Percentiles rank a stretch among this genome's conserved stretches.
phyloP scores from a whole-genome alignment of 2,329 filamentous ascomycete species.

The Stagonosporopsis tanaceti region DNA sequence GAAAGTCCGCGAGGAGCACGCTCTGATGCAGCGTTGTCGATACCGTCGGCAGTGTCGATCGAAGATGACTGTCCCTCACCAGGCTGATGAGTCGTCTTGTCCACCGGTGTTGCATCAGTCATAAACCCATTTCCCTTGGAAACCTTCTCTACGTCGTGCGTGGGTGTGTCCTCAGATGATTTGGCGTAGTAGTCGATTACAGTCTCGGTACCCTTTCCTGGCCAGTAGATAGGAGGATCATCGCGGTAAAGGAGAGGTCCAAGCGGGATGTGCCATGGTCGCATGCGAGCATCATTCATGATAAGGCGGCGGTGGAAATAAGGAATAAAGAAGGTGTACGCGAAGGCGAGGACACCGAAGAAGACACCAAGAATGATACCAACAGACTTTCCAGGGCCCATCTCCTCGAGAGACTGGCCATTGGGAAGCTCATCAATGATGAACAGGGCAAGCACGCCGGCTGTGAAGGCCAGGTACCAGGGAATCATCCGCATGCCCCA shows the following conservation, averaged over 20 bases:
- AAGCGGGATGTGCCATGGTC: constrained; percentile 36
- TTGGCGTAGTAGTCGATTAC: constrained; percentile 54
- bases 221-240: constrained; percentile 52
- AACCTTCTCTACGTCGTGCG: constrained; percentile 21
- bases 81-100: constrained; percentile 2
- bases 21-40: constrained; percentile 22
- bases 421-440: constrained; percentile 61
- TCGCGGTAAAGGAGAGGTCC: constrained; percentile 54
- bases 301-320: constrained; percentile 40
- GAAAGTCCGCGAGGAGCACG: constrained; percentile 12
- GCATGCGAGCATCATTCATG: constrained; percentile 35
- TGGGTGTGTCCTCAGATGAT: constrained; percentile 31
- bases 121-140: constrained; percentile 9
- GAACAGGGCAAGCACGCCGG: constrained; percentile 63
- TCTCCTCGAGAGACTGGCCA: constrained; percentile 37
- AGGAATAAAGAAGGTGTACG: constrained; percentile 39
- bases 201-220: constrained; percentile 46
- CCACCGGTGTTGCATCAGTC: constrained; percentile 7
- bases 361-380: constrained; percentile 41
- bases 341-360: constrained; percentile 29
- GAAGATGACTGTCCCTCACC: constrained; percentile 17
- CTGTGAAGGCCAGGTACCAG: constrained; percentile 59
- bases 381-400: constrained; percentile 36
- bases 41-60: constrained; percentile 12
- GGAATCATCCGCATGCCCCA: constrained; percentile 60